Evolutionary conservation across 2,329 filamentous ascomycete species (phyloP), one percentile per base, ranked within the genome.

Genomic region (Colletotrichum phormii): DNA sequence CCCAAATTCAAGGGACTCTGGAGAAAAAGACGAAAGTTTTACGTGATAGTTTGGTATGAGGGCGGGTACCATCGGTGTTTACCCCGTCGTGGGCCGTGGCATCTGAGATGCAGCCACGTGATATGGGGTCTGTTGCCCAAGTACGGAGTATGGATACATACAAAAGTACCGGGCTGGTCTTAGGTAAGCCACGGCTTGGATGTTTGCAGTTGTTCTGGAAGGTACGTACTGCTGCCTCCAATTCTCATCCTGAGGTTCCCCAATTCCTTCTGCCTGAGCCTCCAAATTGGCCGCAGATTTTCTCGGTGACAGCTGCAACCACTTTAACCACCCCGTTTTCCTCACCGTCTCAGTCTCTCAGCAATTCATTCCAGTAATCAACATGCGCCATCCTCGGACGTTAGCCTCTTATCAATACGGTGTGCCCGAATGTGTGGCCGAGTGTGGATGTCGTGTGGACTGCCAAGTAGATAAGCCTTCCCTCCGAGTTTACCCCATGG

Each of bases 381-480:
- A 49, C 42, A 49, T n/a, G 42, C 18, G 42, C 26, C 37, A 26
- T 53, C 29, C 51, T 24, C 51, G 29, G 46, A 22, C 61, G 18
- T 63, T 26, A 42, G 7, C n/a, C 37, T 67, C 68, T 70, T 72
- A 70, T 72, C 70, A 51, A 11, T 35, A 42, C 63, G 57, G 55
- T 70, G 49, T 53, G 58, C 46, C 70, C 70, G 70, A 72, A 55
- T 51, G 26, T 61, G 55, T 49, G 70, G 57, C 70, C 70, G 65
- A 72, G 33, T 65, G 70, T 72, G 70, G 66, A 61, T 65, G 29
- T 46, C 60, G 29, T 70, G 60, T 55, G 66, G 53, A 4, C 55
- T 61, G 70, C 70, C 70, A 72, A 72, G 70, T 49, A 72, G 70
- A 72, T 72, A 72, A 72, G 70, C 70, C 70, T 70, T 70, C 55